Evolutionary conservation across 805 yeast genomes (phyloP).

Genomic region (Wickerhamomyces sydowiorum): DNA sequence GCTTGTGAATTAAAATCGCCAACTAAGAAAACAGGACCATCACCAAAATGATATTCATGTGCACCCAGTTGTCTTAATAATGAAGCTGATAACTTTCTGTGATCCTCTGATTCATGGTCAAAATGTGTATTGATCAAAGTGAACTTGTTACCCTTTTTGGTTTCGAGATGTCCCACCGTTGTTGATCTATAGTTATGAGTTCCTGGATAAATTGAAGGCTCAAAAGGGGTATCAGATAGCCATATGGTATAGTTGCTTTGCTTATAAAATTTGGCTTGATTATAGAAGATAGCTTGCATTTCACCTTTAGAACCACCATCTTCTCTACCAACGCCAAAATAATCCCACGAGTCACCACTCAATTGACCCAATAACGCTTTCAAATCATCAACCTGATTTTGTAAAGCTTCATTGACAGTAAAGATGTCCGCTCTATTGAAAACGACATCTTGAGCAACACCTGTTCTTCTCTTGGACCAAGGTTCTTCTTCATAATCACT

Average conservation of each 20-base stretch:
- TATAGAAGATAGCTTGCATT: constrained; percentile 35
- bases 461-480: constrained; percentile 31
- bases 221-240: constrained; percentile 35
- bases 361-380: constrained; percentile 17
- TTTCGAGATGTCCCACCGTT: constrained; percentile 30
- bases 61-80: constrained; percentile 29
- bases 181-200: constrained; percentile 36
- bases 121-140: constrained; percentile 36
- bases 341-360: constrained; percentile 19
- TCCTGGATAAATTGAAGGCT: constrained; percentile 33
- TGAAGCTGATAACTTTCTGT: constrained; percentile 29
- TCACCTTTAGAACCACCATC: constrained; percentile 38
- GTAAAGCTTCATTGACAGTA: constrained; percentile 33
- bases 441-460: constrained; percentile 29
- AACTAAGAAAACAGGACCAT: constrained; percentile 31
- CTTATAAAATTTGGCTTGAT: constrained; percentile 25
- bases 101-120: constrained; percentile 34
- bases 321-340: constrained; percentile 41
- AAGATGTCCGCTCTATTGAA: constrained; percentile 29
- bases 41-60: constrained; percentile 28
- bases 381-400: constrained; percentile 33
- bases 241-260: constrained; percentile 34
- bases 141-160: constrained; percentile 15
- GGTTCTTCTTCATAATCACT: constrained; percentile 23
- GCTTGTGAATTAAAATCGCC: constrained; percentile 43